Evolutionary conservation across 176 grass and related monocot species (phyloP), one percentile per base, ranked within the genome.

Genomic region (Olyra latifolia): DNA sequence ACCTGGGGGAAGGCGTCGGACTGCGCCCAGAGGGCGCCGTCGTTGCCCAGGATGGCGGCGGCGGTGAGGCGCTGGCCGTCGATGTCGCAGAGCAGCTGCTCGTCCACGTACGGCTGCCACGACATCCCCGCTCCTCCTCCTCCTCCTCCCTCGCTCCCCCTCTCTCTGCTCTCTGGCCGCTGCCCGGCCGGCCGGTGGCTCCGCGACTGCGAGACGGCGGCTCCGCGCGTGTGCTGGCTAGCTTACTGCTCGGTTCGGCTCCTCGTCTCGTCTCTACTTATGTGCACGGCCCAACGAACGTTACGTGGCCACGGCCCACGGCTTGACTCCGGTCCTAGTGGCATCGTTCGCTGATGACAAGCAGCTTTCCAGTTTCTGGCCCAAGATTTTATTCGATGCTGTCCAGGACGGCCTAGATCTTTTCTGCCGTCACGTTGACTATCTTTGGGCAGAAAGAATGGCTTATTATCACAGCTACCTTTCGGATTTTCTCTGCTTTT

Each of bases 81-180:
- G 69, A 83, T 65, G 32, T 80, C 80, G 75, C 88, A 87, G 74
- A 90, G 81, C 84, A 90, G 80, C 40, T 90, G 84, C 1, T 90
- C 88, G 80, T 90, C 88, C 44, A 90, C 84, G 69, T 90, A 90
- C 74, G 61, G 7, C 76, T 90, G 88, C 88, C 88, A 90, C 73
- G 89, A 72, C 89, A 87, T 87, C 39, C 4, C 64, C 27, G 35
- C 24, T 17, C 8, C 52, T 4, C 19, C 22, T n/a, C n/a, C 29
- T 8, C 20, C n/a, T n/a, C 0, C 32, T 45, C 61, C 35, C 19
- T 7, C 19, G 13, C 1, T 14, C 15, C 23, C 29, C 23, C 11
- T n/a, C 53, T 38, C 30, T 2, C 43, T 23, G 10, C 47, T 55
- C 16, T 16, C 38, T 28, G 23, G 47, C 8, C 14, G 17, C 23